Evolutionary conservation across 305 asterid species (phyloP).

Genomic region (Stenogyne calaminthoides): DNA sequence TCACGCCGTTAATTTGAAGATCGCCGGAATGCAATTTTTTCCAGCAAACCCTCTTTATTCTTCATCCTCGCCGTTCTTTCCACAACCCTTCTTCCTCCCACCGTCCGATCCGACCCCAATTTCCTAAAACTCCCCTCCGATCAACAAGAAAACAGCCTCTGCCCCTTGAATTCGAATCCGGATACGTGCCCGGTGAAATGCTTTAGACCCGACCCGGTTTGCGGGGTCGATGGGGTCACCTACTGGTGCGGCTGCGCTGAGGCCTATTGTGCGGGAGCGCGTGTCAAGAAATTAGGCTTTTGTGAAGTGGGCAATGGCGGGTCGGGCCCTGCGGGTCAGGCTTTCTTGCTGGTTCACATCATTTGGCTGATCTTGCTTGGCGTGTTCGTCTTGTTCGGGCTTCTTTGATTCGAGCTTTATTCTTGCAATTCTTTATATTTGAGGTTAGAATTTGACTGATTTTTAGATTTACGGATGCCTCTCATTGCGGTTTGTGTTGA

Average conservation of each 20-base stretch:
- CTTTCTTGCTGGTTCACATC: conserved; percentile 86
- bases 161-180: conserved; percentile 41
- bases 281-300: conserved; percentile 71
- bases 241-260: conserved; percentile 98
- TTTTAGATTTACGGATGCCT: background rate
- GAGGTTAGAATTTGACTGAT: conserved; percentile 29
- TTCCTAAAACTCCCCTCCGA: conserved; percentile 56
- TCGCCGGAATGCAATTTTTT: conserved; percentile 37
- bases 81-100: conserved; percentile 38
- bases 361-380: conserved; percentile 89
- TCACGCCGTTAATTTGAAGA: conserved; percentile 33
- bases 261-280: conserved; percentile 84
- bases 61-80: conserved; percentile 40
- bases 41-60: conserved; percentile 33
- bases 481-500: background rate
- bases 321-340: conserved; percentile 88
- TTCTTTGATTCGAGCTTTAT: conserved; percentile 50
- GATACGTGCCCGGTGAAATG: conserved; percentile 72
- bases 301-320: conserved; percentile 93
- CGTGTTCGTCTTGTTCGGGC: conserved; percentile 73
- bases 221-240: conserved; percentile 82
- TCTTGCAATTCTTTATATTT: background rate
- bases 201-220: conserved; percentile 87
- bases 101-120: conserved; percentile 57
- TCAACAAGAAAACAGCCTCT: conserved; percentile 39